Conservation (phyloP, 2,329 filamentous ascomycete genomes). For the Apiospora sp. region DNA sequence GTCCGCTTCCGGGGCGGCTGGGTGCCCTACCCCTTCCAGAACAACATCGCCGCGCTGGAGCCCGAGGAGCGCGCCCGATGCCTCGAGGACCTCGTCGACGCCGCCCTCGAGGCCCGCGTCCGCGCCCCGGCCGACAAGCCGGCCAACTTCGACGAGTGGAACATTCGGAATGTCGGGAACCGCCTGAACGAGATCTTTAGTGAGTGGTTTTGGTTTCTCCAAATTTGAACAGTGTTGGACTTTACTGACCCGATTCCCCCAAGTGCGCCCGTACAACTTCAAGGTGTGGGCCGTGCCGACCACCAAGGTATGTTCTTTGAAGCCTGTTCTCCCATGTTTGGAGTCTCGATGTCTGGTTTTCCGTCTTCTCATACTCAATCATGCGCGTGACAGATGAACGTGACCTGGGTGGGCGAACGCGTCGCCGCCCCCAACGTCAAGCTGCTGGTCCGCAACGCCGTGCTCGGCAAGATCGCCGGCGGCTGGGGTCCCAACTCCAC, state of each 20-base stretch:
- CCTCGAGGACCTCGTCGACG: slow-evolving; percentile 95
- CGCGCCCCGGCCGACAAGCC: slow-evolving; percentile 82
- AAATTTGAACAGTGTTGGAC: no score
- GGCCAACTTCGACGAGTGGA: slow-evolving; percentile 98
- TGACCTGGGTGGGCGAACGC: slow-evolving; percentile 96
- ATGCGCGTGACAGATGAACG: slow-evolving; percentile 81
- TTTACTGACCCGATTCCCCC: not conserved
- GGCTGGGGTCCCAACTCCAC: slow-evolving; percentile 98
- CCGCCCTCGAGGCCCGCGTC: slow-evolving; percentile 85
- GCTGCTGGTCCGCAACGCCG: slow-evolving; percentile 89
- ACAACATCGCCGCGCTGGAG: slow-evolving; percentile 98
- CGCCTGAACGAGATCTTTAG: slow-evolving; percentile 93
- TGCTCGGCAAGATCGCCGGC: slow-evolving; percentile 93
- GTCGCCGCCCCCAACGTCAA: slow-evolving; percentile 97
- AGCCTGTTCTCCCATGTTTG: not conserved
- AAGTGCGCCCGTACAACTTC: slow-evolving; percentile 96
- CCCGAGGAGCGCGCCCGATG: slow-evolving; percentile 96
- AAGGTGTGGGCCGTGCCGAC: slow-evolving; percentile 99
- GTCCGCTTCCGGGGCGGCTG: slow-evolving; percentile 95
- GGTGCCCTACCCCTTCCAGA: slow-evolving; percentile 99
- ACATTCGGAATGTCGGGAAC: slow-evolving; percentile 86
- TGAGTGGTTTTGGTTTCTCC: no score
- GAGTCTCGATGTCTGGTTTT: no score
- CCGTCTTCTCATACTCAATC: not conserved
- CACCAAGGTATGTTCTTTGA: slow-evolving; percentile 74